Base-by-base conservation (phyloP, 352 stramenopile genomes). In the Blastocystis sp. region DNA sequence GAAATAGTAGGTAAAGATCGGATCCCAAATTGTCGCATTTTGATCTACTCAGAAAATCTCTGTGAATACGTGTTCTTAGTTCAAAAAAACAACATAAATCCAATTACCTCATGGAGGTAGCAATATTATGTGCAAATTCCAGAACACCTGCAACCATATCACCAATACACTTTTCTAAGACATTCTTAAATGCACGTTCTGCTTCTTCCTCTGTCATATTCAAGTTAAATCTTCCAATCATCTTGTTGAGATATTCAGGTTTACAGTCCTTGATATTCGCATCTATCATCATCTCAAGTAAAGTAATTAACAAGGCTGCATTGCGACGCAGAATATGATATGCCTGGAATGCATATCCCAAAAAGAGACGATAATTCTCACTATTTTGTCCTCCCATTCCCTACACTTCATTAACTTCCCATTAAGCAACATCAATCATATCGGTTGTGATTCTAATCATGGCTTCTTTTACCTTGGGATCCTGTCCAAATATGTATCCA, bases 211-310 rank as follows among this genome's bases (percentile, higher is more conserved):
- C 94, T 15, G 93, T 95, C 58, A 96, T 90, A 87, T 96, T 93
- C 51, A 96, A 91, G n/a, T 94, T 93, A 87, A 97, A 96, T 69
- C 95, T 95, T 54, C 95, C 94, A 90, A 88, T 88, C 42, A 91
- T 62, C 24, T 70, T 77, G 7, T 87, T 37, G 24, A 92, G 76
- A 35, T 76, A 89, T 62, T 93, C 93, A 1, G 94, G 94, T 54
- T 96, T 94, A 48, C 91, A 94, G 66, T 94, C 95, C 90, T 98
- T 95, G 90, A 99, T 99, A 51, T 96, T 96, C 27, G 96, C 97
- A 91, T 99, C 97, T 22, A 95, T 95, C 97, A 99, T 99, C 27
- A 99, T 92, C 90, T 95, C 96, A 15, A 99, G 93, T 81, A 99
- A 91, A 90, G 98, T 99, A 37, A 99, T 91, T 81, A 99, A 97